Conservation (phyloP, 2,329 filamentous ascomycete species). For the Sclerotinia trifoliorum region DNA sequence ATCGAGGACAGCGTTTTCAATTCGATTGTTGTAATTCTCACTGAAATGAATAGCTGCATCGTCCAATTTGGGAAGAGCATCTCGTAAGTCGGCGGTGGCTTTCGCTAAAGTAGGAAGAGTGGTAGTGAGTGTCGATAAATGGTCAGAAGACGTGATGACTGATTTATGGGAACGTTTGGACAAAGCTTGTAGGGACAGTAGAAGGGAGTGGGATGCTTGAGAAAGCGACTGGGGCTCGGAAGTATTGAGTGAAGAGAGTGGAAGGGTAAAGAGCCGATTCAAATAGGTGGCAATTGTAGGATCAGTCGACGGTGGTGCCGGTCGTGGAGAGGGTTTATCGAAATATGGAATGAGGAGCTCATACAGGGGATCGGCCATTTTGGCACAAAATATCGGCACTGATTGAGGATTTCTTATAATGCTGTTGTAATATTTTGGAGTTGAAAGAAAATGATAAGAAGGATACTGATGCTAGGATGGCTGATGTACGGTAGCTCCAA, state of each 20-base stretch:
- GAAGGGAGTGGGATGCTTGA: constrained; percentile 75
- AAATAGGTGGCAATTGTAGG: constrained; percentile 68
- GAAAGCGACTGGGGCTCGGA: constrained; percentile 78
- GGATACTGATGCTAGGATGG: neutral
- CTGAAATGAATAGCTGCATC: constrained; percentile 77
- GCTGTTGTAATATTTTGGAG: neutral
- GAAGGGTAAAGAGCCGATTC: constrained; percentile 71
- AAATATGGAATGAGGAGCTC: constrained; percentile 68
- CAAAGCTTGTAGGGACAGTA: constrained; percentile 80
- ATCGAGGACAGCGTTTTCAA: constrained; percentile 66
- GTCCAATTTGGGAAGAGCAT: constrained; percentile 76
- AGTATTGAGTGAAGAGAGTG: constrained; percentile 68
- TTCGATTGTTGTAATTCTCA: constrained; percentile 73
- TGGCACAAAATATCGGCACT: neutral
- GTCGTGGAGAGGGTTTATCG: constrained; percentile 45
- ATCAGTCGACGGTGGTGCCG: constrained; percentile 47
- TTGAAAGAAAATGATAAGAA: neutral
- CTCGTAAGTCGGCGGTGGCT: constrained; percentile 64
- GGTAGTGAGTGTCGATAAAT: constrained; percentile 70
- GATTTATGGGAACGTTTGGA: constrained; percentile 86
- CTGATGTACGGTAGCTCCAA: constrained; percentile 2
- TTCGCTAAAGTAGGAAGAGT: constrained; percentile 69
- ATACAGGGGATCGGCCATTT: constrained; percentile 71
- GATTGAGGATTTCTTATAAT: neutral
- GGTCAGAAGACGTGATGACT: constrained; percentile 76